Conservation (phyloP, 108 stramenopile genomes). For the Cyclotella baltica region DNA sequence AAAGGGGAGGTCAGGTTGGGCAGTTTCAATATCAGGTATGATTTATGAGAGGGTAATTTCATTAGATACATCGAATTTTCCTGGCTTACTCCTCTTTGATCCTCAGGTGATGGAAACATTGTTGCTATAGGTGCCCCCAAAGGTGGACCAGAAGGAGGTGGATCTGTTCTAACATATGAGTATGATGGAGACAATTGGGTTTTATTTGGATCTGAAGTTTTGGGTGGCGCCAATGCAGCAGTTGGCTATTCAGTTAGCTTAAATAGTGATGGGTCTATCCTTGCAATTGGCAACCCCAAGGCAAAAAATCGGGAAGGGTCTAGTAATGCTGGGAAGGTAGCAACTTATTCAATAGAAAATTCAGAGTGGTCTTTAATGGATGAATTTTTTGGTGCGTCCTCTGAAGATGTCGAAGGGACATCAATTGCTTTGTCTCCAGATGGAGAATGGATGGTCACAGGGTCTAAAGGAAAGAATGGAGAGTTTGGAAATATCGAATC, state of each 20-base stretch:
- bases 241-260: conserved; percentile 34
- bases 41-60: too few relatives aligned
- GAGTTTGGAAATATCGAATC: background rate
- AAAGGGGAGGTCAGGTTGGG: conserved; percentile 10
- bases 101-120: conserved; percentile 33
- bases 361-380: conserved; percentile 18
- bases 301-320: background rate
- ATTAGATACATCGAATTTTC: background rate
- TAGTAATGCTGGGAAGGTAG: conserved; percentile 23
- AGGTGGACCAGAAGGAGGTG: conserved; percentile 26
- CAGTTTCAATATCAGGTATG: conserved; percentile 16
- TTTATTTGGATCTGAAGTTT: conserved; percentile 11
- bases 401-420: conserved; percentile 14
- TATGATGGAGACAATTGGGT: conserved; percentile 20
- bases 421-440: conserved; percentile 36
- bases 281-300: conserved; percentile 31
- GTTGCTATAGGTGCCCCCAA: conserved; percentile 33
- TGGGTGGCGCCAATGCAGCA: conserved; percentile 1
- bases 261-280: background rate
- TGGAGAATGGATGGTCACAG: conserved; percentile 30
- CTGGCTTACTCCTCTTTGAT: conserved; percentile 21
- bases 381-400: conserved; percentile 18
- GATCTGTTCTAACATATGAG: conserved; percentile 23
- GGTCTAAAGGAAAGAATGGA: conserved; percentile 1
- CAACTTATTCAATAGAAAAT: background rate